These are phyloP conservation scores for Senna tora DNA, from an alignment of 306 rosid species.

Conservation along the genomic window DNA sequence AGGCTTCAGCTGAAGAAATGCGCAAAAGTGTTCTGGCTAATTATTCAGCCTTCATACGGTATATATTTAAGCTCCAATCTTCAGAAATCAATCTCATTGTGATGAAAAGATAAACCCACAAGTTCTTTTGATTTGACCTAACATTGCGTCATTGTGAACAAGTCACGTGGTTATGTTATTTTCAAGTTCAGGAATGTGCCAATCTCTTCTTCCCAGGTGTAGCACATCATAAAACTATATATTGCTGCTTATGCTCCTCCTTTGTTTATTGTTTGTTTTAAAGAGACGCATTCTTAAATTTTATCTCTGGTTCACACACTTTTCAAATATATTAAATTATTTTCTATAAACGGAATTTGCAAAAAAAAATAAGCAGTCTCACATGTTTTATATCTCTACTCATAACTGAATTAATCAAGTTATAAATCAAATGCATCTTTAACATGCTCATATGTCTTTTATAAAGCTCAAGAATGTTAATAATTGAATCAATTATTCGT, in stretches of 20 bases:
- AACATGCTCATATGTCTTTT: background rate
- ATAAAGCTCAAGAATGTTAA: background rate
- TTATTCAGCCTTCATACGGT: slow-evolving; percentile 93
- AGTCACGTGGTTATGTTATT: slow-evolving; percentile 7
- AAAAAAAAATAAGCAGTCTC: background rate
- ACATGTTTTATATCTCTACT: too few relatives aligned
- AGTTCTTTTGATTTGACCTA: background rate
- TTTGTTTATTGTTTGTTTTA: slow-evolving; percentile 3
- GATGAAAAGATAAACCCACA: slow-evolving; percentile 9
- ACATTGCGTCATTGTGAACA: slow-evolving; percentile 10
- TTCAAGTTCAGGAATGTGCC: background rate
- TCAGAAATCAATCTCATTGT: slow-evolving; percentile 2
- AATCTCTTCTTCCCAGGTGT: background rate
- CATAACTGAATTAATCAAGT: too few relatives aligned
- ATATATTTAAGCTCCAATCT: slow-evolving; percentile 26
- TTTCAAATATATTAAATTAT: background rate
- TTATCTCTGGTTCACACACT: background rate
- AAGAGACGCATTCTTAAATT: background rate
- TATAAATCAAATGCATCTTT: background rate
- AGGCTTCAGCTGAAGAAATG: slow-evolving; percentile 99
- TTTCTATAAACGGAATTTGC: background rate
- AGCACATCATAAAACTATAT: slow-evolving; percentile 15
- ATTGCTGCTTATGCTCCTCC: slow-evolving; percentile 7
- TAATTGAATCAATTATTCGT: background rate
- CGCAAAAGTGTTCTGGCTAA: slow-evolving; percentile 89